Evolutionary conservation across 768 basidiomycete species (phyloP).

Genomic region (Suillus fuscotomentosus): DNA sequence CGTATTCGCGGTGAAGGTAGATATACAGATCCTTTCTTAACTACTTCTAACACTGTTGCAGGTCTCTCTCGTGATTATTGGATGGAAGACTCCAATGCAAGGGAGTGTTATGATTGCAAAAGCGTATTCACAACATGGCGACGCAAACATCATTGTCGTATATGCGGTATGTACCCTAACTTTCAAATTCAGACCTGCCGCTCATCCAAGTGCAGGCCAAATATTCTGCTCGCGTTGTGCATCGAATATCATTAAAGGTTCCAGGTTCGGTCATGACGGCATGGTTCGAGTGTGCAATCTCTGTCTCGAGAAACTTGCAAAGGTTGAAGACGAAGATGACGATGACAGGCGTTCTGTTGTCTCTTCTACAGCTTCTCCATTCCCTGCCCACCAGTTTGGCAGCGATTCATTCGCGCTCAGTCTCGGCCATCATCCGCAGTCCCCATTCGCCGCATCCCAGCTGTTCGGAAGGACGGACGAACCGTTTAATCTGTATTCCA

Average conservation of each 20-base stretch:
- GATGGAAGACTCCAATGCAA: slow-evolving; percentile 98
- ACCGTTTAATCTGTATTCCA: slow-evolving; percentile 78
- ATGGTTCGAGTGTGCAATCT: slow-evolving; percentile 95
- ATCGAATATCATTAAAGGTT: slow-evolving; percentile 93
- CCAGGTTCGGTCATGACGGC: slow-evolving; percentile 92
- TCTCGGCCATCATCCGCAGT: slow-evolving; percentile 62
- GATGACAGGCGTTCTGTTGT: slow-evolving; percentile 82
- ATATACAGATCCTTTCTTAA: slow-evolving; percentile 3
- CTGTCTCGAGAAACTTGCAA: slow-evolving; percentile 89
- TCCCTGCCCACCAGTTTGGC: slow-evolving; percentile 78
- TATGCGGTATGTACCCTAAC: slow-evolving; percentile 66
- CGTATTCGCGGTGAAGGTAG: slow-evolving; percentile 87
- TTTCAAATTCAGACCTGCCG: not conserved
- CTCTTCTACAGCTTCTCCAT: slow-evolving; percentile 67
- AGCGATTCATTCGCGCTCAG: slow-evolving; percentile 37
- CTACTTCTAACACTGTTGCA: slow-evolving; percentile 26
- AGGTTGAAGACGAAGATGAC: slow-evolving; percentile 86
- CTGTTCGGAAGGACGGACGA: slow-evolving; percentile 78
- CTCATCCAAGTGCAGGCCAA: slow-evolving; percentile 57
- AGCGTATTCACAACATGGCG: slow-evolving; percentile 93
- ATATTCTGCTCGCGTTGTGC: slow-evolving; percentile 98
- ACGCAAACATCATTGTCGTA: slow-evolving; percentile 95
- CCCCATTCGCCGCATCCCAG: slow-evolving; percentile 86
- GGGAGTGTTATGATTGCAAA: slow-evolving; percentile 95
- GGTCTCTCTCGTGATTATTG: slow-evolving; percentile 94